These are phyloP conservation scores for Saturnispora bothae DNA, from an alignment of 805 yeast species.

Conservation along the genomic window DNA sequence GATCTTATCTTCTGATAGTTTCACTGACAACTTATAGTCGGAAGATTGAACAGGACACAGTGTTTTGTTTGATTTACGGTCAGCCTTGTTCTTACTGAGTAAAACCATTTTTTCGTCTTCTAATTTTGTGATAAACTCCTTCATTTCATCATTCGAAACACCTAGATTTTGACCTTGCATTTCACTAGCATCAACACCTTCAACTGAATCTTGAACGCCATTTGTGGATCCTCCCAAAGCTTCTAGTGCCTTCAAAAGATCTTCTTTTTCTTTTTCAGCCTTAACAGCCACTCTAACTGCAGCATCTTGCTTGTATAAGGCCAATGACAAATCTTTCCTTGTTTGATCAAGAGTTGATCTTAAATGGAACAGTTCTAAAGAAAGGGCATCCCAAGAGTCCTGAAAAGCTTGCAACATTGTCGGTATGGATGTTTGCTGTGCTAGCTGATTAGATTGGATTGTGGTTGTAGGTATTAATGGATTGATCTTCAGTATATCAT, in stretches of 20 bases:
- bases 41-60: conserved; percentile 2
- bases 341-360: conserved; percentile 60
- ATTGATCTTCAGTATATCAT: conserved; percentile 43
- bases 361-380: conserved; percentile 67
- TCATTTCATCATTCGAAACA: too few species aligned
- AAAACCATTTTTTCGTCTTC: conserved; percentile 6
- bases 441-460: conserved; percentile 7
- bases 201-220: too few species aligned
- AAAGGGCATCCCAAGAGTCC: conserved; percentile 82
- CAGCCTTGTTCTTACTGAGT: conserved; percentile 8
- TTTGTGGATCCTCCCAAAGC: conserved; percentile 16
- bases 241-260: conserved; percentile 54
- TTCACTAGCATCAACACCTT: too few species aligned
- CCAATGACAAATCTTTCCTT: conserved; percentile 62
- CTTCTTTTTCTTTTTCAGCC: conserved; percentile 67
- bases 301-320: conserved; percentile 82
- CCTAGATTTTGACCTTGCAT: too few species aligned
- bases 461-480: conserved; percentile 14
- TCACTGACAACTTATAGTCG: not conserved
- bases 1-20: not conserved
- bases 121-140: conserved; percentile 3
- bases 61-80: conserved; percentile 1
- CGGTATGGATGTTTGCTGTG: conserved; percentile 57
- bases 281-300: conserved; percentile 77
- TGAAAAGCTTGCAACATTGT: conserved; percentile 65